Evolutionary conservation across 2,329 filamentous ascomycete species (phyloP).

Genomic region (Lasiodiplodia citricola): DNA sequence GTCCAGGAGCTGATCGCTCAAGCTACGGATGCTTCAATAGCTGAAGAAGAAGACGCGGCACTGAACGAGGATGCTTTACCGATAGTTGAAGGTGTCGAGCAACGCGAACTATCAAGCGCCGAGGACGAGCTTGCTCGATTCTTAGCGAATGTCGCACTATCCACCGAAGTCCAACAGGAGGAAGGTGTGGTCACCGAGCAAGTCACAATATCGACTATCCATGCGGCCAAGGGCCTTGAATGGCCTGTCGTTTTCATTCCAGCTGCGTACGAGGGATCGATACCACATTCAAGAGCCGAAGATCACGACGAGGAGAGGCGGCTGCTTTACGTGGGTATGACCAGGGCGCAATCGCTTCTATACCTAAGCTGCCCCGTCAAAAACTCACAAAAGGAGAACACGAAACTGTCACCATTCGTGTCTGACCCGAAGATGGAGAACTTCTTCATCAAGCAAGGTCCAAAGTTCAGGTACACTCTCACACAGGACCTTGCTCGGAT

Average conservation of each 20-base stretch:
- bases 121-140: constrained; percentile 77
- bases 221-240: constrained; percentile 93
- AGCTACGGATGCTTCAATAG: constrained; percentile 70
- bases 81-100: constrained; percentile 72
- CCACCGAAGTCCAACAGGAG: constrained; percentile 74
- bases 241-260: constrained; percentile 97
- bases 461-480: constrained; percentile 67
- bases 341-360: constrained; percentile 81
- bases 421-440: constrained; percentile 58
- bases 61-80: constrained; percentile 61
- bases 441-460: constrained; percentile 67
- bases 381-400: constrained; percentile 66
- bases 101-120: constrained; percentile 54
- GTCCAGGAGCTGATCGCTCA: constrained; percentile 85
- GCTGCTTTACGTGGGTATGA: constrained; percentile 96
- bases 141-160: constrained; percentile 87
- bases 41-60: constrained; percentile 46
- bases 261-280: constrained; percentile 85
- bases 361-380: constrained; percentile 82
- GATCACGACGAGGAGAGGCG: constrained; percentile 87
- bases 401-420: constrained; percentile 75
- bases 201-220: constrained; percentile 93
- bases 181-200: constrained; percentile 63
- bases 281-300: constrained; percentile 85
- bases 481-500: constrained; percentile 74